Conservation (phyloP, 192 early-diverging fungal genomes). For the Backusella parvicylindrica region DNA sequence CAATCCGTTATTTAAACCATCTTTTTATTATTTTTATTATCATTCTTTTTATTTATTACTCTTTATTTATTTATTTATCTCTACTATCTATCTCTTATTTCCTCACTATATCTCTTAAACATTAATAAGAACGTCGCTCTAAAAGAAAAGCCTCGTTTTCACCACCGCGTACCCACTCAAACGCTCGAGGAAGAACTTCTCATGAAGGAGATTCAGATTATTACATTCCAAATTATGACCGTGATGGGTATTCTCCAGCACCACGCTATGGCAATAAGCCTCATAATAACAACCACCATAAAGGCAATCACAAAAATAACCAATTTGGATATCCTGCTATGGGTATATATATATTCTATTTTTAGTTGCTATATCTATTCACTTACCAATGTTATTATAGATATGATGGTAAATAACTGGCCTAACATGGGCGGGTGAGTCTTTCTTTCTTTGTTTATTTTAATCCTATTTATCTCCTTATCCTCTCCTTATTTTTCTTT, state of each 20-base stretch:
- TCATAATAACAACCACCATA: slow-evolving; percentile 1
- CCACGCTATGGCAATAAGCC: slow-evolving; percentile 48
- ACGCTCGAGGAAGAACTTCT: neutral
- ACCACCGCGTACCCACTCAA: neutral
- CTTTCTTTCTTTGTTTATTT: neutral
- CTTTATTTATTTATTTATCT: neutral
- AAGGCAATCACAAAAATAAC: neutral
- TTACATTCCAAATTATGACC: slow-evolving; percentile 82
- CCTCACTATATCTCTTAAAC: neutral
- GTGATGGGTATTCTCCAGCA: slow-evolving; percentile 68
- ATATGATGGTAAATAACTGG: slow-evolving; percentile 11
- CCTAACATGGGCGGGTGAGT: neutral
- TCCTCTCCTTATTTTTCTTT: neutral
- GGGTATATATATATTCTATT: slow-evolving; percentile 4
- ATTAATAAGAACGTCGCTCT: neutral
- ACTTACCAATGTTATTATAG: neutral
- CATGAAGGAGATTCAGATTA: slow-evolving; percentile 40
- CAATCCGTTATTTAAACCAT: slow-evolving; percentile 5
- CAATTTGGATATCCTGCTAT: slow-evolving; percentile 21
- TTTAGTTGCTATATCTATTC: neutral
- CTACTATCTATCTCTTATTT: neutral
- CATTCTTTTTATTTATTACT: neutral
- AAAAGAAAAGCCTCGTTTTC: slow-evolving; percentile 16
- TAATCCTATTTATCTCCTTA: neutral
- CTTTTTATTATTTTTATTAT: neutral